A percentile compares a stretch with the other conserved stretches of the same genome.
phyloP scores from a whole-genome alignment of 2,329 filamentous ascomycete genomes.

The Sporothrix humicola region DNA sequence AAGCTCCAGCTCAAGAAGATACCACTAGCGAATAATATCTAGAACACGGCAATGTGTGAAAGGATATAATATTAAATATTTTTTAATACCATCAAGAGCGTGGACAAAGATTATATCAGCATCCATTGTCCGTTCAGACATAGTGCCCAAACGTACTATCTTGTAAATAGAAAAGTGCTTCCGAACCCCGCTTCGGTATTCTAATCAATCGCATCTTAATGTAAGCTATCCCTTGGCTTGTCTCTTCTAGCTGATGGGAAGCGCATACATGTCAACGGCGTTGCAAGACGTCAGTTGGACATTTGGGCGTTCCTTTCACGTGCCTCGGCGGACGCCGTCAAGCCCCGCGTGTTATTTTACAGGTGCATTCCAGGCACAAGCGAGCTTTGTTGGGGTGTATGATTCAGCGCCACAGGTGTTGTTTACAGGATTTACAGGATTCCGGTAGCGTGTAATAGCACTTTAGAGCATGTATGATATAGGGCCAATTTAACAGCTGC shows the following conservation, averaged over 20 bases:
- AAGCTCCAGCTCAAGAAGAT: background rate
- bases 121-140: background rate
- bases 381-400: constrained; percentile 6
- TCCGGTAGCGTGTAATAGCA: background rate
- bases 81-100: background rate
- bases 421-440: background rate
- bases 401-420: constrained; percentile 8
- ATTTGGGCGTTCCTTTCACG: constrained; percentile 19
- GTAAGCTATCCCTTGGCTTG: background rate
- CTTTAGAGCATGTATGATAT: background rate
- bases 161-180: background rate
- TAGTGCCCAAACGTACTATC: background rate
- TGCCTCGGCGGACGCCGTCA: constrained; percentile 26
- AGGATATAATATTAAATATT: no score
- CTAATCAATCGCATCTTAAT: background rate
- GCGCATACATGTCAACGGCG: background rate
- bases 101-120: background rate
- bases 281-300: background rate
- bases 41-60: no score
- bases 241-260: background rate
- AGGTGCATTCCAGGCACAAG: constrained; percentile 21
- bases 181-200: constrained; percentile 14
- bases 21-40: background rate
- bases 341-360: constrained; percentile 2
- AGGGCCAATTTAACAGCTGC: constrained; percentile 14